Percentiles rank a stretch among this genome's conserved stretches.
phyloP scores from a whole-genome alignment of 768 basidiomycete species.

The Pleurotus giganteus region DNA sequence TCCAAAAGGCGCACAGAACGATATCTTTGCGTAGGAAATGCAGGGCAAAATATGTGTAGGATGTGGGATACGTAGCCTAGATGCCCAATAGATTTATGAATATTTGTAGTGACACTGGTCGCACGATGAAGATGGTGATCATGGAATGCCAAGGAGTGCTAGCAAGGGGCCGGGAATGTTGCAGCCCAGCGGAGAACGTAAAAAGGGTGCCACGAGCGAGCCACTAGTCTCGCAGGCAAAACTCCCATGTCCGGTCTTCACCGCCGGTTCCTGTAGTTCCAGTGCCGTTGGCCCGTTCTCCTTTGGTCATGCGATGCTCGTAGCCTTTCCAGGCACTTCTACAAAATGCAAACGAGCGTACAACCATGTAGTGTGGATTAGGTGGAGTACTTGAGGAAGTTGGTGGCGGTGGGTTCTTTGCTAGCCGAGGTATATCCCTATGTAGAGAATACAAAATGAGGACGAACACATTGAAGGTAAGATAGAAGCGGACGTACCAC shows the following conservation, averaged over 20 bases:
- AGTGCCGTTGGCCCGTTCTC: conserved; percentile 65
- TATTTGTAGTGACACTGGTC: too few species aligned
- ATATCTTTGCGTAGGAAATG: conserved; percentile 16
- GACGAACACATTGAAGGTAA: conserved; percentile 2
- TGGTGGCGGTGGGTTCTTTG: conserved; percentile 69
- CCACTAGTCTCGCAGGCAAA: conserved; percentile 46
- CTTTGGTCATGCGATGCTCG: conserved; percentile 93
- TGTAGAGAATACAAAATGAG: conserved; percentile 2
- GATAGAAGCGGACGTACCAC: conserved; percentile 52
- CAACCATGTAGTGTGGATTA: conserved; percentile 67
- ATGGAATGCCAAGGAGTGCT: not conserved
- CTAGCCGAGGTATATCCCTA: conserved; percentile 76
- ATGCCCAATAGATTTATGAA: too few species aligned
- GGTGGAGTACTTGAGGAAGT: conserved; percentile 38
- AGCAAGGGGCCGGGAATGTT: too few species aligned
- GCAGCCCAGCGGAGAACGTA: too few species aligned
- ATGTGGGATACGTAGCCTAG: not conserved
- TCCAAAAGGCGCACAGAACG: conserved; percentile 18
- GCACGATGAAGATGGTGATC: not conserved
- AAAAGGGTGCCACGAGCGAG: too few species aligned
- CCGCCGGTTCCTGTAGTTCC: conserved; percentile 71
- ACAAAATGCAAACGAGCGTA: conserved; percentile 81
- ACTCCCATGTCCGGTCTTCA: conserved; percentile 89
- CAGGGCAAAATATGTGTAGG: not conserved
- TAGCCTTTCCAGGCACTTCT: conserved; percentile 77